Base-by-base conservation (phyloP, 2,329 filamentous ascomycete genomes). In the Blastomyces gilchristii region DNA sequence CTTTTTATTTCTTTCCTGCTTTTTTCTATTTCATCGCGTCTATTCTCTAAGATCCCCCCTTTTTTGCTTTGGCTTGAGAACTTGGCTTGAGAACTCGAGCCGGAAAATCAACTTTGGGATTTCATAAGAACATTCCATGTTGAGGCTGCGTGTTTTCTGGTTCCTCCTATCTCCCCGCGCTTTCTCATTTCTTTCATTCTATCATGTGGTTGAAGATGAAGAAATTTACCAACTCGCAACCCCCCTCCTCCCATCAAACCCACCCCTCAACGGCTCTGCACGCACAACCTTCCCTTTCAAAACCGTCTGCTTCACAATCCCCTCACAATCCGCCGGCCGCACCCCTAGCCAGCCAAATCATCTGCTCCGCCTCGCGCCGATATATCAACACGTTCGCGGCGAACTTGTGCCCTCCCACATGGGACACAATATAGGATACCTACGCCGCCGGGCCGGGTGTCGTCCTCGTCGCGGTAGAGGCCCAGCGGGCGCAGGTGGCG, bases 351-450 rank as follows among this genome's bases (percentile, higher is more conserved):
- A 97, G 80, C 93, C 93, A 97, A 69, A 97, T 95, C 67, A 92
- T 92, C 79, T 97, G 92, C 58, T 85, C 86, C 0, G 90, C 92
- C 37, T 77, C 76, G 53, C 75, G 73, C 11, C 76, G 74, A 74
- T 99, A 97, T 1, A 99, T 81, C 80, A 99, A 89, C 69, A 97
- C 85, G 71, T 99, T 99, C 47, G 94, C 94, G 52, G 87, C 87
- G 78, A 95, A 97, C 79, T 97, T 97, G 80, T 99, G 94, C 0
- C 94, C 94, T 37, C 94, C 94, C 1, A 97, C 91, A 72, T 99
- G 94, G 68, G 87, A 93, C 72, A 97, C 95, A 22, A 73, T 96
- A 97, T 77, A 96, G 96, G 67, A 99, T 89, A 0, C 90, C 92
- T 4, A 96, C 93, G 18, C 94, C 94, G 12, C 93, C 93, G 0